phyloP scores from a whole-genome alignment of 495 filamentous ascomycete genomes.

The Penicillium fimorum region DNA sequence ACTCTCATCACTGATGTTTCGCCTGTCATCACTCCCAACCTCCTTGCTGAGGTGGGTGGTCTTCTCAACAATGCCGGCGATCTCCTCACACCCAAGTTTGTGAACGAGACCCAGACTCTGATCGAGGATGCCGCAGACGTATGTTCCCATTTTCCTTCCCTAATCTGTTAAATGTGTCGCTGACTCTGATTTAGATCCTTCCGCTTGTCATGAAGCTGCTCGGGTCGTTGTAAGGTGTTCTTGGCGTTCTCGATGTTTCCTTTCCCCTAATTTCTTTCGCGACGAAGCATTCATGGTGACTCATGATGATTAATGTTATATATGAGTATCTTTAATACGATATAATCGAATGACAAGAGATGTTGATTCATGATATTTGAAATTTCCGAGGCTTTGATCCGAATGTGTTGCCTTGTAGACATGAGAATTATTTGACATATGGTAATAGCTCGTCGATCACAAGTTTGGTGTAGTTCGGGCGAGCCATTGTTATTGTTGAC shows the following conservation, averaged over 20 bases:
- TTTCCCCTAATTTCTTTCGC: neutral
- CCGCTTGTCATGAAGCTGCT: no score
- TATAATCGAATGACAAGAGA: conserved; percentile 9
- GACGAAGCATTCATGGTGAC: conserved; percentile 7
- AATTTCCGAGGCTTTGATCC: neutral
- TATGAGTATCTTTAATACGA: conserved; percentile 17
- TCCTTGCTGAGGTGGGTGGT: no score
- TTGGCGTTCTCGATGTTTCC: neutral
- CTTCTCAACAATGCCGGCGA: no score
- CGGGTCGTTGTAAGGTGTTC: neutral
- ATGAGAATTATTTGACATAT: neutral
- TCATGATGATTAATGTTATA: conserved; percentile 13
- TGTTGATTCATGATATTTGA: conserved; percentile 2
- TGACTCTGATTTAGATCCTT: no score
- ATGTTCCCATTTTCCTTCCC: no score
- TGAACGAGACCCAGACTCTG: no score
- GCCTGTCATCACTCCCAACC: no score
- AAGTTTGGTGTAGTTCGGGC: neutral
- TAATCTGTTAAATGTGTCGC: no score
- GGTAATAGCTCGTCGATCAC: neutral
- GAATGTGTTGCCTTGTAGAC: neutral
- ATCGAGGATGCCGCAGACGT: no score
- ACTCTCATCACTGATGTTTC: no score
- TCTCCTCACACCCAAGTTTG: no score
- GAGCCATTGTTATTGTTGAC: neutral